Evolutionary conservation across 345 rosid species (phyloP), one percentile per base, ranked within the genome.

Genomic region (Gossypioides kirkii): DNA sequence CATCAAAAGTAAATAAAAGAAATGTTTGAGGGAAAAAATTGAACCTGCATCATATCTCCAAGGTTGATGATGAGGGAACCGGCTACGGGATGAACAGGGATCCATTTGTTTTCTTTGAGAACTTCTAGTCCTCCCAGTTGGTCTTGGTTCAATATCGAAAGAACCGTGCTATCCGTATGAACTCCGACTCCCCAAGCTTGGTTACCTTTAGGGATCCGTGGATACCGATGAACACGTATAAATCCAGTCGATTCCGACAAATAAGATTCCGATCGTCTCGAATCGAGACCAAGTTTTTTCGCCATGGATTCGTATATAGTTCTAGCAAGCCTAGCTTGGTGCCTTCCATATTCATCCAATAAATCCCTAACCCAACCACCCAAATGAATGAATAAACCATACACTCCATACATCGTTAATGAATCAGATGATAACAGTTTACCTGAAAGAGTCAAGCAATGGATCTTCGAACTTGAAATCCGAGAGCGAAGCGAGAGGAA

Each of bases 31-130:
- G 0, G 0, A 32, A 32, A 32, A 32, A 32, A 32, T 32, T 32
- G 6, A 6, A 90, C 94, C 94, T 93, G 93, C 83, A 87, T 87
- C 96, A 89, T 91, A 73, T 93, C 96, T 41, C 98, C 97, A 1
- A 93, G 80, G 75, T 91, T 90, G 81, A 91, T 73, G 1, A 87
- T 12, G 1, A 93, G 82, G 6, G 91, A 70, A 66, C 74, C 41
- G 3, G 86, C 76, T 52, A 77, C 61, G n/a, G 98, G 91, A 4
- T 80, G 70, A 2, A 91, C 82, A 11, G 22, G 75, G 17, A 85
- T 52, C 97, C 97, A 91, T 69, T 81, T 68, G 63, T 79, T 81
- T 49, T 69, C 88, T 45, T 83, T 91, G 71, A 77, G 61, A 71
- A 86, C 75, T 77, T 91, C 82, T 18, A 94, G 92, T 28, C 94